Percentiles rank a stretch among this genome's conserved stretches.
Conservation (phyloP, 169 alveolate species). For the Plasmodium gonderi region DNA sequence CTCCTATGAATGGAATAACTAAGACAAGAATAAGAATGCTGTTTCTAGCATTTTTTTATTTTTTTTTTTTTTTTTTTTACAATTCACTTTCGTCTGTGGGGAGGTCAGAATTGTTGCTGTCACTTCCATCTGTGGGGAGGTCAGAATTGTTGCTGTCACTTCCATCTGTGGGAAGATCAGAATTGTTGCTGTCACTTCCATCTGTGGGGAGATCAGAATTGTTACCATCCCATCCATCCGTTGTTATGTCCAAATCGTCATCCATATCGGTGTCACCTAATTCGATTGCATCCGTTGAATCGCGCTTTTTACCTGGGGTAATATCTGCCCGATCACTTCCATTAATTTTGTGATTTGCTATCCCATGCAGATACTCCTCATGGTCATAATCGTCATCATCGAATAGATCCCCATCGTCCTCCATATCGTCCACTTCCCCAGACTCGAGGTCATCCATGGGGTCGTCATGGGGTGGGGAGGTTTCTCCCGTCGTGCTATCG, state of each 20-base stretch:
- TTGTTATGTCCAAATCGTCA: neutral
- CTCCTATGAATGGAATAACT: neutral
- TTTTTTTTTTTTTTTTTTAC: too few species aligned
- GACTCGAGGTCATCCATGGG: neutral
- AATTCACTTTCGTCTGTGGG: neutral
- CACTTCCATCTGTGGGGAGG: neutral
- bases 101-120: neutral
- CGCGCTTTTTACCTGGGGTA: too few species aligned
- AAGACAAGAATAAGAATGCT: too few species aligned
- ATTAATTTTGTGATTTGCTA: neutral
- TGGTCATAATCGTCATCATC: constrained; percentile 44
- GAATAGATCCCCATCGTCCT: neutral
- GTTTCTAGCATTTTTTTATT: too few species aligned
- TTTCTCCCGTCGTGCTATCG: neutral
- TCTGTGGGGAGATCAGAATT: neutral
- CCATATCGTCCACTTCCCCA: neutral
- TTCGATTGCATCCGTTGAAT: neutral
- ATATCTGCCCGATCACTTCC: neutral
- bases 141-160: neutral
- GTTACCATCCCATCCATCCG: neutral
- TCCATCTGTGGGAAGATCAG: neutral
- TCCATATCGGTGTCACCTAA: neutral
- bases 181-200: neutral
- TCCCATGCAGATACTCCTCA: constrained; percentile 16
- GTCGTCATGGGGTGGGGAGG: neutral